These are phyloP conservation scores for Pluteus cervinus DNA, from an alignment of 768 basidiomycete genomes.

Conservation along the genomic window DNA sequence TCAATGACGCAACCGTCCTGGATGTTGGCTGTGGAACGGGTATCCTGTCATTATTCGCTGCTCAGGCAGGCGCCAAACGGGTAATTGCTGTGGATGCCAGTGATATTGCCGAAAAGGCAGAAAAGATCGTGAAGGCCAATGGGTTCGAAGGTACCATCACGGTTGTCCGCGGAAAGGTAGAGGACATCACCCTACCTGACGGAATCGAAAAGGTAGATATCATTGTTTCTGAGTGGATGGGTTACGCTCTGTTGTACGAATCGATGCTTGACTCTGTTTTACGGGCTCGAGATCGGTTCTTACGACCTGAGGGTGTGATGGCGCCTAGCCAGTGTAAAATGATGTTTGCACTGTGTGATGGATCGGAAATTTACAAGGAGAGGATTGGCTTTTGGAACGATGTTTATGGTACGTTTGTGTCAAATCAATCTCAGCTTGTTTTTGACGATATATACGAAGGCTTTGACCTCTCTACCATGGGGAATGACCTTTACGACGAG, in stretches of 20 bases:
- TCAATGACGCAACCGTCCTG: slow-evolving; percentile 81
- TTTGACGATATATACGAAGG: slow-evolving; percentile 36
- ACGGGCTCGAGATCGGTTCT: slow-evolving; percentile 79
- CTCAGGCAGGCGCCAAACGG: slow-evolving; percentile 80
- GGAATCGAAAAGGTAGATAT: slow-evolving; percentile 78
- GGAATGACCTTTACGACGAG: slow-evolving; percentile 65
- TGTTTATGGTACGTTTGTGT: slow-evolving; percentile 64
- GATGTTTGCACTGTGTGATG: slow-evolving; percentile 79
- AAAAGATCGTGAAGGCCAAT: slow-evolving; percentile 74
- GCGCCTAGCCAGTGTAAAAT: slow-evolving; percentile 88
- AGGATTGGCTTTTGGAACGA: slow-evolving; percentile 86
- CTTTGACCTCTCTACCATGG: slow-evolving; percentile 86
- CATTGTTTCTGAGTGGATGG: slow-evolving; percentile 99
- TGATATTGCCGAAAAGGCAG: slow-evolving; percentile 70
- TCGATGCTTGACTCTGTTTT: slow-evolving; percentile 97
- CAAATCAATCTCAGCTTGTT: slow-evolving; percentile 1
- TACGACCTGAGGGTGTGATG: slow-evolving; percentile 75
- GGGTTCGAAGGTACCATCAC: slow-evolving; percentile 68
- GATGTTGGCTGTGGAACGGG: slow-evolving; percentile 98
- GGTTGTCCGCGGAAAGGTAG: slow-evolving; percentile 87
- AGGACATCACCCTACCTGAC: slow-evolving; percentile 76
- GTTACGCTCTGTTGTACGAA: slow-evolving; percentile 86
- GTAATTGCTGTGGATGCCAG: slow-evolving; percentile 93
- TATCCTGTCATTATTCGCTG: slow-evolving; percentile 86
- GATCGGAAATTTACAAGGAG: slow-evolving; percentile 69